phyloP scores from a whole-genome alignment of 345 rosid genomes.

The Noccaea caerulescens region DNA sequence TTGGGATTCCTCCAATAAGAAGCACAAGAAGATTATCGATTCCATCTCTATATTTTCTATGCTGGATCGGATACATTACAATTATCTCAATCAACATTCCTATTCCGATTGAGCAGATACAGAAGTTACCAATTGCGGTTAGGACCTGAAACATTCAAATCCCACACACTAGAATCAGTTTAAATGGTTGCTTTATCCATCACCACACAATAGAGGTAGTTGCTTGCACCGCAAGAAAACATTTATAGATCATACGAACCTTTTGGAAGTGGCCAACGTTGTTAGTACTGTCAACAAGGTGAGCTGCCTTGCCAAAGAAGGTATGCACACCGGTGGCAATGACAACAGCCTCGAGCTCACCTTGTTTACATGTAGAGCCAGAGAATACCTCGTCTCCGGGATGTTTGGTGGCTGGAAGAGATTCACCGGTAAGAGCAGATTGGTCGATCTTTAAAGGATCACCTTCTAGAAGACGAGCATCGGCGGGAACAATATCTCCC shows the following conservation, averaged over 20 bases:
- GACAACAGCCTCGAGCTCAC: constrained; percentile 90
- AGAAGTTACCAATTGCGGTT: constrained; percentile 94
- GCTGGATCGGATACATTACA: constrained; percentile 79
- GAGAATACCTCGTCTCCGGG: constrained; percentile 80
- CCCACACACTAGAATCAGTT: neutral
- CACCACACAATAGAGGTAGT: neutral
- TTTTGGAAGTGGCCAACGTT: constrained; percentile 92
- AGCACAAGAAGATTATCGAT: constrained; percentile 95
- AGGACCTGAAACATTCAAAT: constrained; percentile 53
- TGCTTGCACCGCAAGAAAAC: neutral
- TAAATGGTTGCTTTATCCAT: neutral
- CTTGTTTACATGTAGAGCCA: constrained; percentile 95
- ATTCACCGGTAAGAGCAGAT: constrained; percentile 94
- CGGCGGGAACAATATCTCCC: constrained; percentile 90
- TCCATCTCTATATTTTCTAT: constrained; percentile 74
- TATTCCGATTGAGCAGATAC: constrained; percentile 83
- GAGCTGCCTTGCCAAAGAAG: constrained; percentile 98
- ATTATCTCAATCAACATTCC: constrained; percentile 82
- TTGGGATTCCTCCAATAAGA: constrained; percentile 96
- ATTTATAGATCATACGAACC: constrained; percentile 49
- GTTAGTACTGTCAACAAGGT: constrained; percentile 89
- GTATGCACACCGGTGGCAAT: constrained; percentile 93
- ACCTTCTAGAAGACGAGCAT: constrained; percentile 91
- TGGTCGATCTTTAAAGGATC: constrained; percentile 96
- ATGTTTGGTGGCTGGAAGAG: constrained; percentile 75